Evolutionary conservation across 169 alveolate genomes (phyloP), one percentile per base, ranked within the genome.

Genomic region (Eimeria praecox): DNA sequence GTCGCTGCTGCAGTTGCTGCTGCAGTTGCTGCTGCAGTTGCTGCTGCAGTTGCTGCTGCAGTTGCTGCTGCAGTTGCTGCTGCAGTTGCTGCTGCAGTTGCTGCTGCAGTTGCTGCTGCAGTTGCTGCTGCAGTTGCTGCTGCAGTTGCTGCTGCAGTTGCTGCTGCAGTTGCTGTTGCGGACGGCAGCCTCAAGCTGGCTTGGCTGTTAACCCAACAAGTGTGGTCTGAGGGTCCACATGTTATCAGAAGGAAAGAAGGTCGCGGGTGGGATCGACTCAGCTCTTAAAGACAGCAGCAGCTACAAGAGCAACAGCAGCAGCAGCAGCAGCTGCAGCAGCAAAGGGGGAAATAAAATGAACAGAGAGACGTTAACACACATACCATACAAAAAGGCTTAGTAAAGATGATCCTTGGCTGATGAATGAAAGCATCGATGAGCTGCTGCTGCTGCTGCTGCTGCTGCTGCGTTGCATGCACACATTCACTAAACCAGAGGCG

Each of bases 391-490:
- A 4, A 14, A 33, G 46, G 78, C 16, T 4, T 46, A 69, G 78
- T 33, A 3, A 69, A 33, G 5, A 69, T 40, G 20, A 3, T 27
- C 27, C 44, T 44, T 10, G 62, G 24, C 20, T 33, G 4, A 14
- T 22, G 46, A 22, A 69, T n/a, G 78, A 42, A 46, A 69, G 78
- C 46, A 69, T 82, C 71, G 86, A 42, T 24, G 54, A 24, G 46
- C 27, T 42, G 71, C 73, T 82, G 90, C 73, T 82, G 90, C 73
- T 82, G 71, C 90, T 52, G 71, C 49, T 82, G 71, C 71, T 46
- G 49, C 90, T 22, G 88, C 88, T 44, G 20, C 64, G 27, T 14
- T 78, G 73, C 75, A 82, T 27, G 69, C 90, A 30, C n/a, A n/a
- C n/a, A n/a, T n/a, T 8, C 90, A 82, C 30, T 30, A n/a, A n/a